phyloP scores from a whole-genome alignment of 352 stramenopile species.

The Blastocystis sp. region DNA sequence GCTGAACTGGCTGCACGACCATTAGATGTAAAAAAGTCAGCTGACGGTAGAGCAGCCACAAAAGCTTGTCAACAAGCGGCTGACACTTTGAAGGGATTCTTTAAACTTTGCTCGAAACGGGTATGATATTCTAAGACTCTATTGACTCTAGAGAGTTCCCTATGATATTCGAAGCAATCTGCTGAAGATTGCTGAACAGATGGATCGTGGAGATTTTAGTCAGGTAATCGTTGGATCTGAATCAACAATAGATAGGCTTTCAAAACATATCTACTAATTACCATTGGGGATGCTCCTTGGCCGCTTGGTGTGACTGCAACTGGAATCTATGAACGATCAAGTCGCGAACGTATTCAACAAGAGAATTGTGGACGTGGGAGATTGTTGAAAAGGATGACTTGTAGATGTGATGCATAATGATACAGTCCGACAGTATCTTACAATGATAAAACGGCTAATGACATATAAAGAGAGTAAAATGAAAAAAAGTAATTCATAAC shows the following conservation, averaged over 20 bases:
- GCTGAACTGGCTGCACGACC: constrained; percentile 33
- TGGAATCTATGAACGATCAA: constrained; percentile 53
- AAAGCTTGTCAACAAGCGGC: constrained; percentile 41
- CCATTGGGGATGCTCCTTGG: constrained; percentile 46
- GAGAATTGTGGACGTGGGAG: constrained; percentile 15
- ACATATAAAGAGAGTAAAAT: constrained; percentile 50
- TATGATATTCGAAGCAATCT: constrained; percentile 57
- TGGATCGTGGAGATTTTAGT: constrained; percentile 31
- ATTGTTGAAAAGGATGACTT: background rate
- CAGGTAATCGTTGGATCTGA: background rate
- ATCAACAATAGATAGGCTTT: constrained; percentile 10
- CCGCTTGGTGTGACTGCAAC: constrained; percentile 42
- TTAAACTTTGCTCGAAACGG: constrained; percentile 56
- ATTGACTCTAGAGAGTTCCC: constrained; percentile 29
- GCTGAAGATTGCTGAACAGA: constrained; percentile 45
- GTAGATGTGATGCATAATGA: constrained; percentile 62
- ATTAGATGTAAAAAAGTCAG: constrained; percentile 50
- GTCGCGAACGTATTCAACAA: constrained; percentile 41
- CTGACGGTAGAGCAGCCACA: constrained; percentile 17
- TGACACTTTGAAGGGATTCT: constrained; percentile 64
- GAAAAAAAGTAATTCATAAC: background rate
- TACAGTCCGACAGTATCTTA: constrained; percentile 48
- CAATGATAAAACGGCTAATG: constrained; percentile 59
- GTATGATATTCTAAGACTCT: background rate
- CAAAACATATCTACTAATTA: constrained; percentile 47